Percentiles rank a stretch among this genome's conserved stretches.
phyloP scores from a whole-genome alignment of 2,329 filamentous ascomycete species.

The Xylariales sp. region DNA sequence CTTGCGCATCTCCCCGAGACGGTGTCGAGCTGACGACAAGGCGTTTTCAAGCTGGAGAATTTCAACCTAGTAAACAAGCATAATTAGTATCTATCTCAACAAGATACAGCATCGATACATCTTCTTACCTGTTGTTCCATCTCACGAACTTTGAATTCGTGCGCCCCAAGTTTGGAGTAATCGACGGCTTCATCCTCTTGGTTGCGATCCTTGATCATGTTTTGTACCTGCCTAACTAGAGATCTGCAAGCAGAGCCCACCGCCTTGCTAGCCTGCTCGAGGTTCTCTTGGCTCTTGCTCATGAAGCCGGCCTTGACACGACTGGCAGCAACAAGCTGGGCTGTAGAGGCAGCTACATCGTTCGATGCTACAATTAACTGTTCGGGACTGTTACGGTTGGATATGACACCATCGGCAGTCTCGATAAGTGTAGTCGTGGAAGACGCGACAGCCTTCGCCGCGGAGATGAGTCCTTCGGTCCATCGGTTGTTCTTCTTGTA shows the following conservation, averaged over 20 bases:
- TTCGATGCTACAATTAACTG: constrained; percentile 98
- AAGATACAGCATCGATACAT: neutral
- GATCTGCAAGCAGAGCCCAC: constrained; percentile 89
- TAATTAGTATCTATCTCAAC: constrained; percentile 38
- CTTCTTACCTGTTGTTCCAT: constrained; percentile 96
- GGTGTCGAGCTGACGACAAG: constrained; percentile 79
- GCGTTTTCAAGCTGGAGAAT: constrained; percentile 95
- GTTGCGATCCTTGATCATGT: constrained; percentile 89
- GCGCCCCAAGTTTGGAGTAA: constrained; percentile 86
- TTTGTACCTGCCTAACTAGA: constrained; percentile 92
- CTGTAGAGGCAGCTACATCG: constrained; percentile 94
- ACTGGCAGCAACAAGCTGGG: constrained; percentile 93
- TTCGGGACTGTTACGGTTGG: constrained; percentile 90
- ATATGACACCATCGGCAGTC: constrained; percentile 95
- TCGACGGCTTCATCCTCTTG: constrained; percentile 86
- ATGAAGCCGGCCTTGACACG: constrained; percentile 98
- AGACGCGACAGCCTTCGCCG: constrained; percentile 92
- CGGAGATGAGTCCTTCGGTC: constrained; percentile 97
- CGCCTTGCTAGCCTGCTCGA: constrained; percentile 92
- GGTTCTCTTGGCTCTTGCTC: constrained; percentile 92
- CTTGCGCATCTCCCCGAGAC: constrained; percentile 97
- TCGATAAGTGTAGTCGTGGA: constrained; percentile 98
- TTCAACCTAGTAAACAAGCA: constrained; percentile 75
- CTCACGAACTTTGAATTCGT: constrained; percentile 98
- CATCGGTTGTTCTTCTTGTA: constrained; percentile 99